Percentiles rank a stretch among this genome's conserved stretches.
phyloP scores from a whole-genome alignment of 345 rosid genomes.

The Triadica sebifera region DNA sequence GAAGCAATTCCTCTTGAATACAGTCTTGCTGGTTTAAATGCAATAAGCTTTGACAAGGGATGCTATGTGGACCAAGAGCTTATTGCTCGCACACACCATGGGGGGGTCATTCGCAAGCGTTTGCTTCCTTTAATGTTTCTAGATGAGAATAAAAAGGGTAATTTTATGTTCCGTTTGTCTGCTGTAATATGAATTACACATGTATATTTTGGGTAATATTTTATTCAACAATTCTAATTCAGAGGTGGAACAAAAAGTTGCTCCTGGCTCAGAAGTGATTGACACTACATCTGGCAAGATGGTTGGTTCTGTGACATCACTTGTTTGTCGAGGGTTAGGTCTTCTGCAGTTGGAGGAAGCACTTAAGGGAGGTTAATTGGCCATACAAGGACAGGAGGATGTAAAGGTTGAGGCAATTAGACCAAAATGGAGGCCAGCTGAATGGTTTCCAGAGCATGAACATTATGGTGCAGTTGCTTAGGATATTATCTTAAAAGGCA shows the following conservation, averaged over 20 bases:
- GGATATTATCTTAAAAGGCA: background rate
- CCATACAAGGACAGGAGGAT: constrained; percentile 48
- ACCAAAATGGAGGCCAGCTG: constrained; percentile 84
- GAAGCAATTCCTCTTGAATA: constrained; percentile 94
- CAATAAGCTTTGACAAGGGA: constrained; percentile 92
- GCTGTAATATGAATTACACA: background rate
- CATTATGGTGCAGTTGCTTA: no score
- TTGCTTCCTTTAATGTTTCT: constrained; percentile 67
- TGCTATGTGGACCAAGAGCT: constrained; percentile 97
- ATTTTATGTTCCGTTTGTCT: background rate
- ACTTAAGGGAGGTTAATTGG: constrained; percentile 42
- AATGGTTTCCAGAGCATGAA: constrained; percentile 57
- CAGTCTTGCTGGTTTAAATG: constrained; percentile 79
- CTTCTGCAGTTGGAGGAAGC: constrained; percentile 67
- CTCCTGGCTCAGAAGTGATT: constrained; percentile 63
- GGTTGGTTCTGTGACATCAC: constrained; percentile 63
- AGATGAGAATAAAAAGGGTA: constrained; percentile 58
- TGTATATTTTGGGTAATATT: background rate
- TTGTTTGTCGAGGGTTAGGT: constrained; percentile 75
- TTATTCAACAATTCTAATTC: constrained; percentile 10
- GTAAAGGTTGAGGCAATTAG: constrained; percentile 60
- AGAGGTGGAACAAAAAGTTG: constrained; percentile 58
- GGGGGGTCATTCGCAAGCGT: constrained; percentile 85
- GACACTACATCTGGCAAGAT: constrained; percentile 58
- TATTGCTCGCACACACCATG: constrained; percentile 85